Base-by-base conservation (phyloP, 257 asterid species). In the Solanum etuberosum region DNA sequence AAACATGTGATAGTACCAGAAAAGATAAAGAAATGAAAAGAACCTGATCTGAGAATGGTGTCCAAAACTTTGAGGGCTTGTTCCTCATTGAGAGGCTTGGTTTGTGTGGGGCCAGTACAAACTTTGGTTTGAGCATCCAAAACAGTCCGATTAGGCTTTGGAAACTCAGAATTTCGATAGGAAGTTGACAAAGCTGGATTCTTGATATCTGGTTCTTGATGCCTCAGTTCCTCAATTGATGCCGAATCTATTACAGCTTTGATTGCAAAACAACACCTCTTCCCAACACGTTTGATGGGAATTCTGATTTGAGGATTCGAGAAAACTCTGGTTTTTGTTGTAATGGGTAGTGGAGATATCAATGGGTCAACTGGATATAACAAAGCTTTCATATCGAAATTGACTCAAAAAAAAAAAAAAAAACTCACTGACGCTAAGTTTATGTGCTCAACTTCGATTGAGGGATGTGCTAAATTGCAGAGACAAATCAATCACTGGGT, bases 31-130 rank as follows among this genome's bases (percentile, higher is more conserved):
- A 35, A 31, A 43, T 23, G 46, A 9, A 86, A 57, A 23, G 76
- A 81, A 95, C 98, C 98, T 87, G 98, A 95, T 91, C 90, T 94
- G 25, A 95, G 88, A 86, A 97, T 95, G 42, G 98, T 94, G 35
- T 95, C 97, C 32, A 97, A 90, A 86, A 95, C 99, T 91, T 94
- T 95, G 89, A 93, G 95, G 88, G 99, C 99, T 87, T 97, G 96
- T 86, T 94, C 98, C 38, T 93, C 97, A 88, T 86, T 91, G 51
- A 97, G 99, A 78, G 99, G 98, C 93, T 89, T 94, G 87, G 99
- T 95, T 81, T 94, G 99, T 38, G 98, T 97, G 43, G 99, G 99
- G 21, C 99, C 98, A 4, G 99, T 97, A 87, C 99, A 97, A 77
- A 97, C 98, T 94, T 91, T 96, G 42, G 95, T 92, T 85, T 95